These are phyloP conservation scores for Amphicarpaea edgeworthii DNA, from an alignment of 306 rosid genomes.

Conservation along the genomic window DNA sequence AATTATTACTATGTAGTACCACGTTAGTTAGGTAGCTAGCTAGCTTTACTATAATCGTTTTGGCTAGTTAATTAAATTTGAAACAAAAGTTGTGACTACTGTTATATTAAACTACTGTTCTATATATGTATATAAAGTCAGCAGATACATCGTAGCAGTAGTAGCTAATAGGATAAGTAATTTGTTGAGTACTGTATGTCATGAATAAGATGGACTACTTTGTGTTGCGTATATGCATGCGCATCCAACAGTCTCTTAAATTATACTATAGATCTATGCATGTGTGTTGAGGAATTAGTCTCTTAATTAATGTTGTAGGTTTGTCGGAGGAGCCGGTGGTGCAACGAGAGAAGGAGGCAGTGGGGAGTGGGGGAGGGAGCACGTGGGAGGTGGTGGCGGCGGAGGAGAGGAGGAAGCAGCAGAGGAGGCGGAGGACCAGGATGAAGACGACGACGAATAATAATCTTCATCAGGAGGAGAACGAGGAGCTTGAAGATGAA, in stretches of 20 bases:
- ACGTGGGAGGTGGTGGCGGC: conserved; percentile 58
- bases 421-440: conserved; percentile 50
- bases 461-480: conserved; percentile 11
- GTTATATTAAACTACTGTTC: conserved; percentile 62
- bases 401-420: conserved; percentile 60
- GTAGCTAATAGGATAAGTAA: neutral
- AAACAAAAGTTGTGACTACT: conserved; percentile 33
- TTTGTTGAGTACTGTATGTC: neutral
- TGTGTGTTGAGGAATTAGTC: neutral
- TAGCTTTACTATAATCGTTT: neutral
- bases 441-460: conserved; percentile 50
- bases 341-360: conserved; percentile 79
- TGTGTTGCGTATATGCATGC: no score
- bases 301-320: conserved; percentile 56
- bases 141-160: neutral
- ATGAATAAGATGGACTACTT: neutral
- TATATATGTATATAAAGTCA: conserved; percentile 12
- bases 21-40: neutral
- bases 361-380: conserved; percentile 77
- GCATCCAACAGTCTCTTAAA: neutral
- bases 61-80: neutral
- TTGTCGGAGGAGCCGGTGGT: conserved; percentile 93
- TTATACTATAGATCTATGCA: neutral
- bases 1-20: neutral
- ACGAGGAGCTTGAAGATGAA: conserved; percentile 50